Evolutionary conservation across 352 stramenopile species (phyloP), one percentile per base, ranked within the genome.

Genomic region (Phytopythium ostracodes): DNA sequence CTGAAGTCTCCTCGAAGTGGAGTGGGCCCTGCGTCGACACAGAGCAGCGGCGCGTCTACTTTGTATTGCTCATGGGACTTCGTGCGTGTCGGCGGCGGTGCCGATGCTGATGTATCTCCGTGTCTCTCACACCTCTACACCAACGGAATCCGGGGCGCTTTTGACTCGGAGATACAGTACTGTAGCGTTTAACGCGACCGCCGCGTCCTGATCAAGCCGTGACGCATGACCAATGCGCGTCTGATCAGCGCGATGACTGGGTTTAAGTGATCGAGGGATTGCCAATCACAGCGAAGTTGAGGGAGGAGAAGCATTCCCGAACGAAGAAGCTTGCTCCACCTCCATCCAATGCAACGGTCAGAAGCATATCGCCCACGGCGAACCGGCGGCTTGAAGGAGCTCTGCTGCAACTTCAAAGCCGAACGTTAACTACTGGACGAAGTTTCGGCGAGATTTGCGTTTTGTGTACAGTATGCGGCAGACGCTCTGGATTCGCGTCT

Each of bases 41-140:
- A 44, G 38, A 44, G 18, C 42, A 47, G 42, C 42, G 42, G 25
- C 42, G 24, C 67, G 60, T 38, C 33, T 38, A 38, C 33, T 38
- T 38, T 14, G 33, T 38, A 38, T 38, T 38, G 33, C 33, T 38
- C 33, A 38, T 14, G 33, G 6, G 29, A 38, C 33, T 38, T 38
- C 33, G 29, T 38, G 33, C 7, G 10, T 38, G 3, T 25, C 12
- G 42, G 42, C n/a, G 18, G 18, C 25, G 18, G 5, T 47, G 42
- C 20, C 15, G 38, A 2, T 42, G 36, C 15, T 42, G 6, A 17
- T 18, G 11, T 0, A 4, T 1, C 38, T 7, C 4, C 38, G 38
- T 44, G 38, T 44, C 42, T 47, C 7, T 24, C 18, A 14, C 17
- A n/a, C 4, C 18, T n/a, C 20, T 7, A 47, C 42, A 47, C 42